Conservation (phyloP, 2,329 filamentous ascomycete genomes). For the Diaporthe caulivora region DNA sequence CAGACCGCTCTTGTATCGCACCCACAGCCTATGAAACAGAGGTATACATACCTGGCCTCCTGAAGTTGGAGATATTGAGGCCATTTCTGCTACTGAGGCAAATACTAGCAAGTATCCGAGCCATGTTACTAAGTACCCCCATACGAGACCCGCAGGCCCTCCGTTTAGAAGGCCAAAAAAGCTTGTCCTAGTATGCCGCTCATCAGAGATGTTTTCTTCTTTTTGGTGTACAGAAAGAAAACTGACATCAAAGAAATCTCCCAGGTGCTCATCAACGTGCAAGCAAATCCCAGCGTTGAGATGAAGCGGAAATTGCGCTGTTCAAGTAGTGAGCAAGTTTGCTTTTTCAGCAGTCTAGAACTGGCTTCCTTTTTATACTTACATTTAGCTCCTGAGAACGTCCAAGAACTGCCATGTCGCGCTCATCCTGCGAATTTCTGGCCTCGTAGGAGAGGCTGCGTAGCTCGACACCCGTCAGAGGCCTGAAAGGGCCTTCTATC, state of each 20-base stretch:
- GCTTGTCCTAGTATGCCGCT: slow-evolving; percentile 45
- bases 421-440: slow-evolving; percentile 47
- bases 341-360: neutral
- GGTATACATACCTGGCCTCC: slow-evolving; percentile 14
- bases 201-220: neutral
- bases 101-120: slow-evolving; percentile 59
- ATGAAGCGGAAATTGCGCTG: slow-evolving; percentile 63
- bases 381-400: slow-evolving; percentile 48
- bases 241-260: slow-evolving; percentile 58
- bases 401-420: slow-evolving; percentile 50
- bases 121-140: slow-evolving; percentile 63
- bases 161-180: slow-evolving; percentile 60
- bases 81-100: slow-evolving; percentile 54
- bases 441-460: slow-evolving; percentile 41
- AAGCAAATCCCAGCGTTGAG: slow-evolving; percentile 64
- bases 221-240: neutral
- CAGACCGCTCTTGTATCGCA: slow-evolving; percentile 25
- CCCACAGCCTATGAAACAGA: no score
- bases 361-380: neutral
- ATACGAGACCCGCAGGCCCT: slow-evolving; percentile 65
- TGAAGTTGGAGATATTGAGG: slow-evolving; percentile 51
- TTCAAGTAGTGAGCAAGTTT: neutral
- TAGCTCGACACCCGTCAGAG: slow-evolving; percentile 40
- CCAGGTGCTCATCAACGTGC: slow-evolving; percentile 67
- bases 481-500: slow-evolving; percentile 1